These are phyloP conservation scores for Dillenia suffruticosa DNA, from an alignment of 164 flowering plant species.

Conservation along the genomic window DNA sequence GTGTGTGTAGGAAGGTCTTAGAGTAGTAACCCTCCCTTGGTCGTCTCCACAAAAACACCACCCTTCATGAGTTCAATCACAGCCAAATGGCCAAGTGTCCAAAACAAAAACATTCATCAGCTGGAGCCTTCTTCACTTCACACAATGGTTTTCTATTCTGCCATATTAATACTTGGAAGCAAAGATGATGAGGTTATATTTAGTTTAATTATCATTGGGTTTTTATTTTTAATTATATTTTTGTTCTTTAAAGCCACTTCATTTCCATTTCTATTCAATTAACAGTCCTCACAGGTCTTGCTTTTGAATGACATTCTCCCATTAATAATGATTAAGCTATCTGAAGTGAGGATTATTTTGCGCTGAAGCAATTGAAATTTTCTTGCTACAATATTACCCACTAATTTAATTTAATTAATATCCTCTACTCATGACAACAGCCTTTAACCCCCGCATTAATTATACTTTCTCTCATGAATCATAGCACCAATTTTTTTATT, in stretches of 20 bases:
- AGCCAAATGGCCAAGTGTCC: conserved; percentile 22
- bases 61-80: background rate
- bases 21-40: background rate
- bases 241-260: conserved; percentile 34
- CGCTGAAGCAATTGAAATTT: conserved; percentile 46
- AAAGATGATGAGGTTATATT: conserved; percentile 14
- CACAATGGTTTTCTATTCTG: background rate
- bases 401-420: background rate
- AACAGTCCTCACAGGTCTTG: background rate
- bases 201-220: background rate
- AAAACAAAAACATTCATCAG: background rate
- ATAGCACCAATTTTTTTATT: too few species aligned
- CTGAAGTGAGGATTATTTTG: conserved; percentile 34
- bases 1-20: background rate
- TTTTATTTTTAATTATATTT: conserved; percentile 3
- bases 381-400: background rate
- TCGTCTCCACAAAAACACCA: conserved; percentile 10
- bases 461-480: too few species aligned
- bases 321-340: conserved; percentile 8
- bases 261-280: background rate
- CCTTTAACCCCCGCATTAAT: background rate
- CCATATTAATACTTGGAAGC: conserved; percentile 23
- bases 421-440: background rate
- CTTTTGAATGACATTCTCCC: conserved; percentile 10
- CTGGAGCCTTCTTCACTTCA: too few species aligned